Conservation (phyloP, 2,329 filamentous ascomycete genomes). For the Septoria linicola region DNA sequence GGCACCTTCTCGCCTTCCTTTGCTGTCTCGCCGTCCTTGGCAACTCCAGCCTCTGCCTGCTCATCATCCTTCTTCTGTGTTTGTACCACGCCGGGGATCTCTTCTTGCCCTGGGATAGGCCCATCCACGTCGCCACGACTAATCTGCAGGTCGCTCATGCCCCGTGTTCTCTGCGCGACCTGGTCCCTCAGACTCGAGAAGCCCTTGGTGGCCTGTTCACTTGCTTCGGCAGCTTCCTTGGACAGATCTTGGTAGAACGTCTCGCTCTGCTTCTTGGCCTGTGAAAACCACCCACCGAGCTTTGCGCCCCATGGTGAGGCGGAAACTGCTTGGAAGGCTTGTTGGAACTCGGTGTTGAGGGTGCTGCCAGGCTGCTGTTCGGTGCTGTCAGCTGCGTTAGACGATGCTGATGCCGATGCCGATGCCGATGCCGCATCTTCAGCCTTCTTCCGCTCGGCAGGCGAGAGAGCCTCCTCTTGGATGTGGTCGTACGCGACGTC, state of each 20-base stretch:
- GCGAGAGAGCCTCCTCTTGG: slow-evolving; percentile 70
- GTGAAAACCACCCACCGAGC: slow-evolving; percentile 85
- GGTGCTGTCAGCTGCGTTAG: slow-evolving; percentile 27
- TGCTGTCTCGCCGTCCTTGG: slow-evolving; percentile 7
- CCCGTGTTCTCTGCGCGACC: slow-evolving; percentile 33
- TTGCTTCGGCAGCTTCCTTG: slow-evolving; percentile 75
- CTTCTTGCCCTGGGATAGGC: slow-evolving; percentile 34
- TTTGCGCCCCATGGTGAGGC: slow-evolving; percentile 86
- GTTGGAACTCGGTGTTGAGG: slow-evolving; percentile 85
- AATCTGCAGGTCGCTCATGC: slow-evolving; percentile 24
- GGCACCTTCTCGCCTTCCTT: slow-evolving; percentile 33
- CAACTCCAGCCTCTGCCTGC: slow-evolving; percentile 9
- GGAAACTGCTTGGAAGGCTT: slow-evolving; percentile 92
- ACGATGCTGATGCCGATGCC: slow-evolving; percentile 9
- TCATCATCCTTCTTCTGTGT: slow-evolving; percentile 3
- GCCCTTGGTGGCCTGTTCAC: slow-evolving; percentile 71
- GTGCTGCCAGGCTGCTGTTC: slow-evolving; percentile 23
- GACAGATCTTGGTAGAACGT: slow-evolving; percentile 80
- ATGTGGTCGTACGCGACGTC: slow-evolving; percentile 98
- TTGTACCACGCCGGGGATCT: slow-evolving; percentile 21
- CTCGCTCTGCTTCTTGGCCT: slow-evolving; percentile 87
- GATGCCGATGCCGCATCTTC: slow-evolving; percentile 9
- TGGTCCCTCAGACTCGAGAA: slow-evolving; percentile 64
- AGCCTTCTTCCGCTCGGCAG: slow-evolving; percentile 44
- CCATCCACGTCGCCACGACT: slow-evolving; percentile 22